Evolutionary conservation across 164 flowering plant genomes (phyloP).

Genomic region (Annona squamosa): DNA sequence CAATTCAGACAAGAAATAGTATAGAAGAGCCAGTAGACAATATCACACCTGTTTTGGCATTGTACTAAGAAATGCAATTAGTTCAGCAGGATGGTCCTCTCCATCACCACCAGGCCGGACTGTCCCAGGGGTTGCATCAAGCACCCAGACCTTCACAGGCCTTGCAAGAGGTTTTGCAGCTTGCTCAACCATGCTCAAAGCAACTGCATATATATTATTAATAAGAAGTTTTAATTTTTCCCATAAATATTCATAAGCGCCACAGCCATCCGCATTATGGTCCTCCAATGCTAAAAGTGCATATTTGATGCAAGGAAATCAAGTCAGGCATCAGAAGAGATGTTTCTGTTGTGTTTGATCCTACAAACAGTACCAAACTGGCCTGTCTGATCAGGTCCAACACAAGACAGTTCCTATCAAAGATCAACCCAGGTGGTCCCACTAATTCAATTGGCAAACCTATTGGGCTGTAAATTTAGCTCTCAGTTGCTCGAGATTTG

Average conservation of each 20-base stretch:
- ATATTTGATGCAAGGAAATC: too few species aligned
- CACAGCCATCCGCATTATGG: not conserved
- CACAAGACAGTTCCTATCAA: too few species aligned
- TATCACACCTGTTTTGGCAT: constrained; percentile 64
- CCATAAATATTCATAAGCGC: not conserved
- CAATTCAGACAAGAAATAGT: not conserved
- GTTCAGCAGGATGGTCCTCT: constrained; percentile 90
- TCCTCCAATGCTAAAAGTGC: too few species aligned
- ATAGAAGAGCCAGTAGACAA: not conserved
- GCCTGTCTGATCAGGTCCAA: too few species aligned
- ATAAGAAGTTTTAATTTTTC: not conserved
- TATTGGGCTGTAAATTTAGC: too few species aligned
- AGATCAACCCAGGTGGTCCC: too few species aligned
- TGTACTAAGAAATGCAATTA: constrained; percentile 59
- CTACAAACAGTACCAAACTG: too few species aligned
- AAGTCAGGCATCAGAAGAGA: too few species aligned
- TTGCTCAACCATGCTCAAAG: constrained; percentile 95
- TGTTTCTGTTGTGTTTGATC: too few species aligned
- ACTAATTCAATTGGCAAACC: too few species aligned
- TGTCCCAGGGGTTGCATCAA: constrained; percentile 95
- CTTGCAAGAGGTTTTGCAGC: constrained; percentile 96
- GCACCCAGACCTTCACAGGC: constrained; percentile 95
- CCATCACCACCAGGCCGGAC: constrained; percentile 88
- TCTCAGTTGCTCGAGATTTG: too few species aligned
- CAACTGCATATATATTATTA: constrained; percentile 49